Evolutionary conservation across 1,139 yeast species (phyloP).

Genomic region (Lodderomyces parapsilosis): DNA sequence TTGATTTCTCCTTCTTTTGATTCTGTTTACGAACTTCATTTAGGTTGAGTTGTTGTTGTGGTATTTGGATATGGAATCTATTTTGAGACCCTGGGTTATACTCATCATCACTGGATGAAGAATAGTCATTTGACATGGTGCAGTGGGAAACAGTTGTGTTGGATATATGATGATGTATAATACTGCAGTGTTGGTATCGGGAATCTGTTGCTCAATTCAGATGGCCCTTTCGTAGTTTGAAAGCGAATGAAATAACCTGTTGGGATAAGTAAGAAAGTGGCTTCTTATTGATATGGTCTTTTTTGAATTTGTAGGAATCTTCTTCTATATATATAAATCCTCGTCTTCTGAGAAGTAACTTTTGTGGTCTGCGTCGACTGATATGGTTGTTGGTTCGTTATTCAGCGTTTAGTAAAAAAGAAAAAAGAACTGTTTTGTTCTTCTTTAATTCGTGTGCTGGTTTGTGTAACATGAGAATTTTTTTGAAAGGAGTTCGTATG

Average conservation of each 20-base stretch:
- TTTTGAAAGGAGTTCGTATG: no score
- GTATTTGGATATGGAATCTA: conserved; percentile 27
- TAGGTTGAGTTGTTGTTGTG: conserved; percentile 28
- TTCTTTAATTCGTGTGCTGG: no score
- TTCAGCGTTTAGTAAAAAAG: not conserved
- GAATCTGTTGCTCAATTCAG: no score
- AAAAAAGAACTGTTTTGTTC: no score
- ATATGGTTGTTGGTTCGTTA: not conserved
- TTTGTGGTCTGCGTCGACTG: not conserved
- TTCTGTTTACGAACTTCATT: conserved; percentile 24
- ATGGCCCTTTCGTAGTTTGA: no score
- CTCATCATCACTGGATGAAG: conserved; percentile 25
- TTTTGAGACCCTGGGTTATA: conserved; percentile 6
- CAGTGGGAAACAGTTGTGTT: no score
- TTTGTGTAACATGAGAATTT: no score
- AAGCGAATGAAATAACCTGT: no score
- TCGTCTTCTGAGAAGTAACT: not conserved
- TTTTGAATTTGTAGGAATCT: not conserved
- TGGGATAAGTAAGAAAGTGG: no score
- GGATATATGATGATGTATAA: no score
- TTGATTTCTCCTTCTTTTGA: conserved; percentile 16
- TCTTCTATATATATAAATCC: not conserved
- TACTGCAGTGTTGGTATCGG: no score
- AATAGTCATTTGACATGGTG: conserved; percentile 7
- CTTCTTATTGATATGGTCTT: not conserved